Percentiles rank a stretch among this genome's conserved stretches.
These are phyloP conservation scores for Asterophora lycoperdoides DNA, from an alignment of 768 basidiomycete species.

Conservation along the genomic window DNA sequence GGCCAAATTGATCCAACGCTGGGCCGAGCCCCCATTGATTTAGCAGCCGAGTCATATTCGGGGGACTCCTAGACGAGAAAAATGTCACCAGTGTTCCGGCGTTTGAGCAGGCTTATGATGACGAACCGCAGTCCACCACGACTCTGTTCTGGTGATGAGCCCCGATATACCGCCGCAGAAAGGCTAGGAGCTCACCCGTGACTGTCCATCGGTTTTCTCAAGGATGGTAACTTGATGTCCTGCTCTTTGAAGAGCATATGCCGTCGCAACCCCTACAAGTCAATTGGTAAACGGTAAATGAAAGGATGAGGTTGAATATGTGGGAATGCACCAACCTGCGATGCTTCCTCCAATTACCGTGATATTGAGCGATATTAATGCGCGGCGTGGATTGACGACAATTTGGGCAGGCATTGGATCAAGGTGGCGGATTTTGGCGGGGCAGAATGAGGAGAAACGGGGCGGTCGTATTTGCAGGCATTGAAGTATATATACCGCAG, in stretches of 20 bases:
- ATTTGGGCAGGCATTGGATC: slow-evolving; percentile 27
- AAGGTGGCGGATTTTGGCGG: not conserved
- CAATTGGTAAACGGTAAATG: slow-evolving; percentile 1
- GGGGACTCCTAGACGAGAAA: slow-evolving; percentile 33
- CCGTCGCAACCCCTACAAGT: slow-evolving; percentile 46
- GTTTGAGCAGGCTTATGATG: not conserved
- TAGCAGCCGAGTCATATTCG: slow-evolving; percentile 54
- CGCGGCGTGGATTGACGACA: slow-evolving; percentile 19
- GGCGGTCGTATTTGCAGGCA: no score
- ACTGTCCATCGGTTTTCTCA: slow-evolving; percentile 42
- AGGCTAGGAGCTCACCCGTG: slow-evolving; percentile 29
- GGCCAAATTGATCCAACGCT: slow-evolving; percentile 34
- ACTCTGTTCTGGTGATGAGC: slow-evolving; percentile 22
- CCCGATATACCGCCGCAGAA: not conserved
- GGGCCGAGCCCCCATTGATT: slow-evolving; percentile 53
- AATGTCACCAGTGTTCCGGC: not conserved
- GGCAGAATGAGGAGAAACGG: not conserved
- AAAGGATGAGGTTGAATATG: not conserved
- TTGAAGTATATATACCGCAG: slow-evolving; percentile 15
- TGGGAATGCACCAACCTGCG: slow-evolving; percentile 25
- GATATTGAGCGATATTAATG: slow-evolving; percentile 29
- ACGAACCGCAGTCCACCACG: slow-evolving; percentile 39
- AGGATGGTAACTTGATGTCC: slow-evolving; percentile 61
- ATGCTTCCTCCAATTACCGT: slow-evolving; percentile 46
- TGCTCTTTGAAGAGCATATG: slow-evolving; percentile 48